Evolutionary conservation across 2,329 filamentous ascomycete genomes (phyloP).

Genomic region (Fusarium solani-melongenae): DNA sequence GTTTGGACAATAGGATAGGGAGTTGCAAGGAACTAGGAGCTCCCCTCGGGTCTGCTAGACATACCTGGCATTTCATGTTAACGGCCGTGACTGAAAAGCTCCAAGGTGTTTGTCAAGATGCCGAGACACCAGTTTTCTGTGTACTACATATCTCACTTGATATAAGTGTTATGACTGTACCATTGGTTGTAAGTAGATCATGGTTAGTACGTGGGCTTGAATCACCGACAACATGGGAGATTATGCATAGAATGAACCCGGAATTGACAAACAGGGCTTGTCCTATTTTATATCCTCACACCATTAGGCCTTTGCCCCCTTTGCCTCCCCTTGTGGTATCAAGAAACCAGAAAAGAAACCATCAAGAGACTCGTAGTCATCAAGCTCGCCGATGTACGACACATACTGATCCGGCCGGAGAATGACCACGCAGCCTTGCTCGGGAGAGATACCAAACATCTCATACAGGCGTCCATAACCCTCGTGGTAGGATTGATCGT

Average conservation of each 20-base stretch:
- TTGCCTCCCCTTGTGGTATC: background rate
- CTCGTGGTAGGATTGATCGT: slow-evolving; percentile 65
- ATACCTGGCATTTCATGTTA: too few species aligned
- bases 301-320: background rate
- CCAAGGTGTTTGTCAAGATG: background rate
- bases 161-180: background rate
- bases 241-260: background rate
- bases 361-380: slow-evolving; percentile 10
- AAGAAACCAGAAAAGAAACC: background rate
- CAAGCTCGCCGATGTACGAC: slow-evolving; percentile 26
- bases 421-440: slow-evolving; percentile 66
- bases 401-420: slow-evolving; percentile 77
- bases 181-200: background rate
- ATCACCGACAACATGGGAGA: background rate
- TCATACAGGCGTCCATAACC: slow-evolving; percentile 63
- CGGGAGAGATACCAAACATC: slow-evolving; percentile 66
- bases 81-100: too few species aligned
- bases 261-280: background rate
- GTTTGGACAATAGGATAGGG: too few species aligned
- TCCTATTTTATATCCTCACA: background rate
- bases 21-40: too few species aligned
- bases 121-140: background rate
- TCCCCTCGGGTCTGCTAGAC: too few species aligned
- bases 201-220: background rate
- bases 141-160: background rate